Percentiles rank a stretch among this genome's conserved stretches.
These are phyloP conservation scores for Lentinula raphanica DNA, from an alignment of 768 basidiomycete species.

Conservation along the genomic window DNA sequence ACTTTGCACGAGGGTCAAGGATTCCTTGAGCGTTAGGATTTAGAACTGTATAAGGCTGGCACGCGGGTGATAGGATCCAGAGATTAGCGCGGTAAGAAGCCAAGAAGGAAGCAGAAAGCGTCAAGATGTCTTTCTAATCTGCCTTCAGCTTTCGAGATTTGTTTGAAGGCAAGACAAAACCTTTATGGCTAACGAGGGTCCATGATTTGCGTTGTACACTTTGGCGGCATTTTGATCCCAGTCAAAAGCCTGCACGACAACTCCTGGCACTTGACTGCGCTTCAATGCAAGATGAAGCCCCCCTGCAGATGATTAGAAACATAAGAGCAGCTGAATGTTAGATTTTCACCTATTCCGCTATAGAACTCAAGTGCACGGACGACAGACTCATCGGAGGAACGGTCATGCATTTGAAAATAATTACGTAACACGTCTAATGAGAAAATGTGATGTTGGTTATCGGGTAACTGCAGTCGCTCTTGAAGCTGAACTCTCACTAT, in stretches of 20 bases:
- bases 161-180: constrained; percentile 24
- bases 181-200: constrained; percentile 41
- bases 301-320: constrained; percentile 34
- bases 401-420: background rate
- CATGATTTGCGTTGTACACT: constrained; percentile 64
- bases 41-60: constrained; percentile 79
- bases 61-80: constrained; percentile 80
- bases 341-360: constrained; percentile 61
- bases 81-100: constrained; percentile 46
- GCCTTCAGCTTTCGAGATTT: constrained; percentile 4
- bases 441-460: background rate
- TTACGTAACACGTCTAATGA: background rate
- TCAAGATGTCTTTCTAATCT: constrained; percentile 54
- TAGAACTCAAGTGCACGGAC: constrained; percentile 61
- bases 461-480: background rate
- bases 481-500: background rate
- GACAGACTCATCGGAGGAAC: background rate
- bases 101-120: constrained; percentile 45
- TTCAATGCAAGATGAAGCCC: constrained; percentile 67
- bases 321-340: background rate
- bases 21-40: constrained; percentile 69
- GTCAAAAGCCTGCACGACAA: constrained; percentile 67
- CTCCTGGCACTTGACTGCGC: constrained; percentile 41
- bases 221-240: constrained; percentile 74
- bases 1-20: constrained; percentile 67